These are phyloP conservation scores for Lathyrus tuberosus DNA, from an alignment of 306 rosid species.

Conservation along the genomic window DNA sequence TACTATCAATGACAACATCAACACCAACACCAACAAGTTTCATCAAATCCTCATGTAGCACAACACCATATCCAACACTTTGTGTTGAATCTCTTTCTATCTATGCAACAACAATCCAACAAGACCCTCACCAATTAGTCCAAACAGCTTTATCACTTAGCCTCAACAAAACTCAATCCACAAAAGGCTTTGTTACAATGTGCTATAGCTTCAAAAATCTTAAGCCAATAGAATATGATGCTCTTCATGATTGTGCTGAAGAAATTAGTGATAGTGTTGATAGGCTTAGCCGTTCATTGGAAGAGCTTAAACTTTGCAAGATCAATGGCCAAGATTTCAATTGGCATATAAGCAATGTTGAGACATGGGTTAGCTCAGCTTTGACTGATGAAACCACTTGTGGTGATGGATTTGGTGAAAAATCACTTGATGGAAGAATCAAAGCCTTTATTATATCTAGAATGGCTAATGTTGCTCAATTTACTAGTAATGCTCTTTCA, in stretches of 20 bases:
- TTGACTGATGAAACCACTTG: too few relatives aligned
- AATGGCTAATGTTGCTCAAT: too few relatives aligned
- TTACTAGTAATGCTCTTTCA: too few relatives aligned
- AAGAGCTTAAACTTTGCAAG: too few relatives aligned
- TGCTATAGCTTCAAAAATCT: slow-evolving; percentile 39
- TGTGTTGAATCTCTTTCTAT: slow-evolving; percentile 42
- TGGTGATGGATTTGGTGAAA: too few relatives aligned
- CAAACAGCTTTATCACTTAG: slow-evolving; percentile 45
- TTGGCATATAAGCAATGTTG: too few relatives aligned
- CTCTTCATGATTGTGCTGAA: slow-evolving; percentile 38
- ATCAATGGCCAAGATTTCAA: too few relatives aligned
- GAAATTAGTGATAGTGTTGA: slow-evolving; percentile 27
- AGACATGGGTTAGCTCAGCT: too few relatives aligned
- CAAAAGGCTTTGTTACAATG: slow-evolving; percentile 35
- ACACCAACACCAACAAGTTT: slow-evolving; percentile 28
- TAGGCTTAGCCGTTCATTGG: too few relatives aligned
- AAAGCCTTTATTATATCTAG: too few relatives aligned
- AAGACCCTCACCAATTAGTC: slow-evolving; percentile 45
- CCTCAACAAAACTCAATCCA: slow-evolving; percentile 44
- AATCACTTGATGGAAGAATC: too few relatives aligned
- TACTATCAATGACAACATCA: not conserved
- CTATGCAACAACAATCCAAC: slow-evolving; percentile 45
- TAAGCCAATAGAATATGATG: slow-evolving; percentile 35
- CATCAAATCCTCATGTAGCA: slow-evolving; percentile 49
- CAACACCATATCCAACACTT: slow-evolving; percentile 41